Evolutionary conservation across 2,329 filamentous ascomycete genomes (phyloP).

Genomic region (Penicillium psychrosexuale): DNA sequence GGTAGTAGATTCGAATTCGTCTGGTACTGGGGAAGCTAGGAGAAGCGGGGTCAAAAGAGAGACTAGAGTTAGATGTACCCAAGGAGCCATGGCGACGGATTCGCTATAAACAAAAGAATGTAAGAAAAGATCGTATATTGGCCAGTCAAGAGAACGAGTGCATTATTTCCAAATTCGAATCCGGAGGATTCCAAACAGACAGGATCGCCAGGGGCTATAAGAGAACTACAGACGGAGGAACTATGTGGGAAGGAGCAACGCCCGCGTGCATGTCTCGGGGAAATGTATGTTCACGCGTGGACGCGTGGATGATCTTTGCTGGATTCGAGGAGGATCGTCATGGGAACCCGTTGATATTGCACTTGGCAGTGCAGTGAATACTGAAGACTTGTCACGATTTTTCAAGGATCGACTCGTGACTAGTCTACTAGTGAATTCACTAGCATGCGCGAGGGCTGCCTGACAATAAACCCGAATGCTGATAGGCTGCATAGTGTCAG

Average conservation of each 20-base stretch:
- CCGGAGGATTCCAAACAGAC: not conserved
- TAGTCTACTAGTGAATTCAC: conserved; percentile 7
- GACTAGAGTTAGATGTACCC: conserved; percentile 17
- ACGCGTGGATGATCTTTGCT: not conserved
- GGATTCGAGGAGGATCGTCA: conserved; percentile 1
- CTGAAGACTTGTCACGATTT: not conserved
- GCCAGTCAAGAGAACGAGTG: conserved; percentile 2
- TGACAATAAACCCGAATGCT: not conserved
- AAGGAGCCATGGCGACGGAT: conserved; percentile 17
- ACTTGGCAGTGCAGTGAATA: not conserved
- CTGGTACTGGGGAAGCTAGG: conserved; percentile 11
- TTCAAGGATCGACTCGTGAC: not conserved
- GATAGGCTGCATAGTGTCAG: conserved; percentile 10
- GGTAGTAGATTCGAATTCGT: not conserved
- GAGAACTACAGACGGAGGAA: not conserved
- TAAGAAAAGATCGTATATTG: not conserved
- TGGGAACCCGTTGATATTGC: not conserved
- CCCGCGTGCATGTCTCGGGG: conserved; percentile 2
- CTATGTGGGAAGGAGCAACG: not conserved
- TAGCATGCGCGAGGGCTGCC: conserved; percentile 14
- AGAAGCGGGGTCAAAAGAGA: conserved; percentile 12
- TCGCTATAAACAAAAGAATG: not conserved
- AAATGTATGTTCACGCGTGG: not conserved
- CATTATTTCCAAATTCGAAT: conserved; percentile 1
- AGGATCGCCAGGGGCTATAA: not conserved